A percentile compares a stretch with the other conserved stretches of the same genome.
These are phyloP conservation scores for Aegilops umbellulata DNA, from an alignment of 176 grass and related monocot genomes.

Conservation along the genomic window DNA sequence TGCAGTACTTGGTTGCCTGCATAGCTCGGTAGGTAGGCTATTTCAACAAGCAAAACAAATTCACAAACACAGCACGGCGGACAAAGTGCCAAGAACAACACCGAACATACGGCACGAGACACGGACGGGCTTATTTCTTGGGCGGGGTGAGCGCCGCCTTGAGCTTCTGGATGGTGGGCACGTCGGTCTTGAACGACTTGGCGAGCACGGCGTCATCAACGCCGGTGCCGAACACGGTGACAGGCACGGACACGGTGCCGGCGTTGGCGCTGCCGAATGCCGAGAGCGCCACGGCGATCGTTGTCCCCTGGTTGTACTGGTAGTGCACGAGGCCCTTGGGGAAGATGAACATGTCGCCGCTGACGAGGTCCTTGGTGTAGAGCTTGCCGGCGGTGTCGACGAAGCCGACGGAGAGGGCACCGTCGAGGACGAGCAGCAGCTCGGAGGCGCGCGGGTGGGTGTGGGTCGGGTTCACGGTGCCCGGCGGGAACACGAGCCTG, in stretches of 20 bases:
- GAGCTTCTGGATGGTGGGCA: slow-evolving; percentile 30
- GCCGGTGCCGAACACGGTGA: slow-evolving; percentile 35
- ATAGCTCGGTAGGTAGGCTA: neutral
- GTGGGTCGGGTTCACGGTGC: slow-evolving; percentile 49
- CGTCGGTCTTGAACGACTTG: slow-evolving; percentile 44
- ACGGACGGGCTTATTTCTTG: neutral
- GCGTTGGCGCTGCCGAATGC: slow-evolving; percentile 36
- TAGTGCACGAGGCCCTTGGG: slow-evolving; percentile 57
- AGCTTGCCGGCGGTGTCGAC: slow-evolving; percentile 37
- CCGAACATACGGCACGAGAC: too few species aligned
- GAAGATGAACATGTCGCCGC: slow-evolving; percentile 51
- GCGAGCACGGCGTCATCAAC: slow-evolving; percentile 20
- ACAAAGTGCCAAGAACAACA: too few species aligned
- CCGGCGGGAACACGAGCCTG: slow-evolving; percentile 22
- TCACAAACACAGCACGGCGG: neutral
- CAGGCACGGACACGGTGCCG: slow-evolving; percentile 17
- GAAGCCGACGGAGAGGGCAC: slow-evolving; percentile 50
- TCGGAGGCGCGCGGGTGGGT: slow-evolving; percentile 59
- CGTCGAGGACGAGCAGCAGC: slow-evolving; percentile 44
- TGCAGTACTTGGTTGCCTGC: neutral
- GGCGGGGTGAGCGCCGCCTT: neutral
- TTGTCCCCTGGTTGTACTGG: slow-evolving; percentile 34
- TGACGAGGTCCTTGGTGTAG: slow-evolving; percentile 19
- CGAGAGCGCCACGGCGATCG: slow-evolving; percentile 13
- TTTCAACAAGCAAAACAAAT: neutral